Evolutionary conservation across 495 filamentous ascomycete genomes (phyloP), one percentile per base, ranked within the genome.

Genomic region (Podospora sp.): DNA sequence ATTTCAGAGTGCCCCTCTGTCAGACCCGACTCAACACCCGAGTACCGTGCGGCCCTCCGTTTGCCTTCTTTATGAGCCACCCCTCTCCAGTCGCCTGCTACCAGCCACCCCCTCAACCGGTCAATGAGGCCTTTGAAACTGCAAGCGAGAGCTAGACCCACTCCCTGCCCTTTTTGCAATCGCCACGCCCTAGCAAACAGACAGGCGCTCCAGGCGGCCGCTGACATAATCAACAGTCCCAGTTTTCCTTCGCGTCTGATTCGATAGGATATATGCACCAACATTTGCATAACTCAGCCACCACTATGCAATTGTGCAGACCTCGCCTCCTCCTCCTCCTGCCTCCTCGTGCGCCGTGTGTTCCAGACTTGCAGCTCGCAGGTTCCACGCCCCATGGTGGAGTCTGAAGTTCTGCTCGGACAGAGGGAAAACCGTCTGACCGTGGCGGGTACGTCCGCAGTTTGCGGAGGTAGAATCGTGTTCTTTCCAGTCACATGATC

Each of bases 211-310:
- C 58, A 26, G 40, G 62, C 62, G 35, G 60, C 53, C 64, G 63
- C 68, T 69, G 68, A 69, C 68, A 69, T 69, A 59, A 66, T 69
- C 35, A 36, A 46, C 25, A 5, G 60, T 20, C 36, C 16, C 52
- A n/a, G 9, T 46, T 14, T 46, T 46, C 40, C 46, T 25, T 49
- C 46, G n/a, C 16, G 36, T 52, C 22, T 63, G 52, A 63, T 63
- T 63, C 33, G 66, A 52, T 57, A 36, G 18, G 57, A 56, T 27
- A 29, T 9, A 14, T 11, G 25, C 55, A 63, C 67, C 65, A 51
- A 62, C 7, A 26, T 9, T 51, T 68, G 66, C 66, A 68, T 65
- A 68, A 68, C 33, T 35, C 61, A 60, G 49, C 67, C 57, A 56
- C 35, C 27, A 52, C 33, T 65, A 57, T 65, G 67, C 67, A 65